Conservation (phyloP, 75 land plant species). For the Sequoiadendron giganteum region DNA sequence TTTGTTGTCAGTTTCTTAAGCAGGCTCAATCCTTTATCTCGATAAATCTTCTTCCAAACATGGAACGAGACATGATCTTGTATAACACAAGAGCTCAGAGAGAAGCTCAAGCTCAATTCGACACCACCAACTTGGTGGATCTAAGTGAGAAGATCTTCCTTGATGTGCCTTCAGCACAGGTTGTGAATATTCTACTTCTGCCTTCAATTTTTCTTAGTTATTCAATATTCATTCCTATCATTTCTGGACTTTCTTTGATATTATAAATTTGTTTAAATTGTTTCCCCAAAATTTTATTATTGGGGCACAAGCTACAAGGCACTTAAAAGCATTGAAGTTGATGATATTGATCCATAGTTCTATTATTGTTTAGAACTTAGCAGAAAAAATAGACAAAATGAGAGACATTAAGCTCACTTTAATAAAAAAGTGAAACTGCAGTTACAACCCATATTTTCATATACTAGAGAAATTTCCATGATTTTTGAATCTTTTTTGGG, state of each 20-base stretch:
- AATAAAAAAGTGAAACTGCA: not conserved
- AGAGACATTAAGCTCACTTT: not conserved
- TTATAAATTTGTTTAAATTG: not conserved
- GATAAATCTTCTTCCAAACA: conserved; percentile 34
- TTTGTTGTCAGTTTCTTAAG: conserved; percentile 34
- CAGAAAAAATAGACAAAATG: not conserved
- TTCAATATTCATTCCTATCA: not conserved
- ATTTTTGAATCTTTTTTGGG: not conserved
- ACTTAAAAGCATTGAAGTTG: not conserved
- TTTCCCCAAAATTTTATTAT: not conserved
- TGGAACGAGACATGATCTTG: conserved; percentile 49
- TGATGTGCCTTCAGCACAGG: conserved; percentile 47
- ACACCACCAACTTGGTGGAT: conserved; percentile 32
- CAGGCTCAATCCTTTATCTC: conserved; percentile 43
- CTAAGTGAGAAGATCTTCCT: conserved; percentile 32
- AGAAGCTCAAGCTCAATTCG: conserved; percentile 52
- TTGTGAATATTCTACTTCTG: not conserved
- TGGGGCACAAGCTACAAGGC: not conserved
- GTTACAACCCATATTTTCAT: not conserved
- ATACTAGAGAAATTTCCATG: not conserved
- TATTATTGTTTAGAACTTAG: not conserved
- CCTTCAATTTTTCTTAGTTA: not conserved
- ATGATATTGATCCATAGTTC: not conserved
- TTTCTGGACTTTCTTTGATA: not conserved
- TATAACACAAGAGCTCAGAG: conserved; percentile 44